A percentile compares a stretch with the other conserved stretches of the same genome.
These are phyloP conservation scores for Phialocephala subalpina DNA, from an alignment of 2,329 filamentous ascomycete genomes.

Conservation along the genomic window DNA sequence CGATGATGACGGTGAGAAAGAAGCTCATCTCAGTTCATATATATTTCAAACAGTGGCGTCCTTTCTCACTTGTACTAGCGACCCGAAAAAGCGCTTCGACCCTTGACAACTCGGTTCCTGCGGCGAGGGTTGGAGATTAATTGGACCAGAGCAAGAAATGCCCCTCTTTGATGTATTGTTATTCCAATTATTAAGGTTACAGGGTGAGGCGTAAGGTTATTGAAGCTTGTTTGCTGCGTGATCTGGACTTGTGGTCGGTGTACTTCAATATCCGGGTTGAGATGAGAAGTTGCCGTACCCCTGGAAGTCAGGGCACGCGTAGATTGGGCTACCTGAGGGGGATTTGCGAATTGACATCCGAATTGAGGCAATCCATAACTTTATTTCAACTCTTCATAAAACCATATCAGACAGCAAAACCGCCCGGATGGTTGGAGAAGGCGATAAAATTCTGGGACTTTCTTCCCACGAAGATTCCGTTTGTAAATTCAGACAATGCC, in stretches of 20 bases:
- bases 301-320: background rate
- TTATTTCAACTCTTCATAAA: background rate
- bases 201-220: conserved; percentile 8
- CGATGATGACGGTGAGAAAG: conserved; percentile 6
- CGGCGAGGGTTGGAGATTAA: conserved; percentile 21
- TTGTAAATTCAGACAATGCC: conserved; percentile 45
- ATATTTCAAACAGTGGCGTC: conserved; percentile 25
- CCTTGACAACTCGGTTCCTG: conserved; percentile 17
- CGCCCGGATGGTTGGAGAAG: no score
- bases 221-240: conserved; percentile 5
- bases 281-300: background rate
- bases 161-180: background rate
- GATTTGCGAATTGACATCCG: no score
- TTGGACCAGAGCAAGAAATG: conserved; percentile 1
- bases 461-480: background rate
- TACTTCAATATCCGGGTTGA: background rate
- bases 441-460: background rate
- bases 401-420: background rate
- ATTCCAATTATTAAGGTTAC: background rate
- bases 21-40: conserved; percentile 19
- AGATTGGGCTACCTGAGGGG: background rate
- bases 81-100: conserved; percentile 1
- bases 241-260: background rate
- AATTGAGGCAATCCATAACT: background rate
- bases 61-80: background rate